A percentile compares a stretch with the other conserved stretches of the same genome.
Evolutionary conservation across 192 early-diverging fungal species (phyloP).

Genomic region (Podila horticola): DNA sequence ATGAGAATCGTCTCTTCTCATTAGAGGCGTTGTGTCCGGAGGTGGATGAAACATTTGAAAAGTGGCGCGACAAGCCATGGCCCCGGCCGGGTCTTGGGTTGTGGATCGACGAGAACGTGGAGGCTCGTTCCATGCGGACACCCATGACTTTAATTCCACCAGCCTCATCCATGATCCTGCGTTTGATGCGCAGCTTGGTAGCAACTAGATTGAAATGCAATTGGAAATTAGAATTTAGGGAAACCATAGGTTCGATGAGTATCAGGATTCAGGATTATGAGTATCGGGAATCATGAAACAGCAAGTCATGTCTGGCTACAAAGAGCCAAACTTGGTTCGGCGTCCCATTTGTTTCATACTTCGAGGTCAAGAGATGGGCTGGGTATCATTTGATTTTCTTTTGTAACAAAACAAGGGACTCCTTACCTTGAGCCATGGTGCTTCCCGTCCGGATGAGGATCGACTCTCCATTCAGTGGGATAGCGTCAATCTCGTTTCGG

Average conservation of each 20-base stretch:
- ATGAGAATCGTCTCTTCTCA: constrained; percentile 5
- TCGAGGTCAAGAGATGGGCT: no score
- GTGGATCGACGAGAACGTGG: constrained; percentile 26
- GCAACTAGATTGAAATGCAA: constrained; percentile 5
- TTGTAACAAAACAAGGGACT: neutral
- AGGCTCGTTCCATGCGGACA: constrained; percentile 22
- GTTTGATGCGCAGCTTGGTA: constrained; percentile 12
- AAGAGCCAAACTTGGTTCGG: neutral
- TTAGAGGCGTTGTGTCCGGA: neutral
- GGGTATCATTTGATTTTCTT: neutral
- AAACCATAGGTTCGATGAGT: neutral
- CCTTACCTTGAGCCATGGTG: constrained; percentile 15
- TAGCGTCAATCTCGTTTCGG: constrained; percentile 22
- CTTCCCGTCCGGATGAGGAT: constrained; percentile 12
- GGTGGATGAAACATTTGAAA: neutral
- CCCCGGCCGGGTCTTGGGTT: constrained; percentile 4
- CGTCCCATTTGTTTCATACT: neutral
- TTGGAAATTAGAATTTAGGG: neutral
- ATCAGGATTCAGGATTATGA: neutral
- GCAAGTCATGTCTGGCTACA: no score
- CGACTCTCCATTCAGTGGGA: constrained; percentile 20
- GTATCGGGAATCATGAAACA: neutral
- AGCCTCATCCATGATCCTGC: constrained; percentile 28
- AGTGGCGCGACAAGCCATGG: neutral
- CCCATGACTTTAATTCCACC: constrained; percentile 36